These are phyloP conservation scores for Aspergillus viridinutans DNA, from an alignment of 2,329 filamentous ascomycete genomes.

Conservation along the genomic window DNA sequence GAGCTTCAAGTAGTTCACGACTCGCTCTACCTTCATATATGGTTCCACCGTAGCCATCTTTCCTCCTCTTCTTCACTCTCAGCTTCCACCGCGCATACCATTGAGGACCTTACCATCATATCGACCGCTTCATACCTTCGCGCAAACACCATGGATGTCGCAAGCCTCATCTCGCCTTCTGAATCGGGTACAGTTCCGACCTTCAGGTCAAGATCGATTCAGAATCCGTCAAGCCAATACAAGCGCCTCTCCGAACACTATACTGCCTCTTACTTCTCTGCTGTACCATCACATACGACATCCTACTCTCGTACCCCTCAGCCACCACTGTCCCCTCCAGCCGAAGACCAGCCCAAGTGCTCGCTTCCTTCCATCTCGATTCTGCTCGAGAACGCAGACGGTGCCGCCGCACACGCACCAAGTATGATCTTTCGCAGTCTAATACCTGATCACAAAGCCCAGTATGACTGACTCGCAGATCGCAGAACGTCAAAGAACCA, in stretches of 20 bases:
- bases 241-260: constrained; percentile 18
- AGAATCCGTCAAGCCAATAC: constrained; percentile 19
- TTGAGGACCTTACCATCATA: constrained; percentile 5
- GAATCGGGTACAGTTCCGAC: constrained; percentile 15
- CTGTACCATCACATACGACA: constrained; percentile 10
- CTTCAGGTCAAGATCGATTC: constrained; percentile 11
- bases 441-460: neutral
- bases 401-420: constrained; percentile 47
- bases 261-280: constrained; percentile 19
- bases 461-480: neutral
- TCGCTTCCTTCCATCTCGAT: constrained; percentile 92
- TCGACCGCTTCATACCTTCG: neutral
- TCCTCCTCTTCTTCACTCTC: constrained; percentile 1
- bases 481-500: constrained; percentile 32
- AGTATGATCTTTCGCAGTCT: constrained; percentile 30
- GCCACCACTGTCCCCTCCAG: constrained; percentile 37
- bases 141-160: constrained; percentile 30
- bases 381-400: constrained; percentile 76
- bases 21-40: constrained; percentile 5
- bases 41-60: constrained; percentile 4
- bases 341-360: constrained; percentile 64
- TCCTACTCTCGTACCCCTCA: constrained; percentile 28
- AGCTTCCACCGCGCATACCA: constrained; percentile 5
- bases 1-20: constrained; percentile 1
- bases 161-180: constrained; percentile 29